Evolutionary conservation across 2,329 filamentous ascomycete genomes (phyloP).

Genomic region (Phialocephala sp.): DNA sequence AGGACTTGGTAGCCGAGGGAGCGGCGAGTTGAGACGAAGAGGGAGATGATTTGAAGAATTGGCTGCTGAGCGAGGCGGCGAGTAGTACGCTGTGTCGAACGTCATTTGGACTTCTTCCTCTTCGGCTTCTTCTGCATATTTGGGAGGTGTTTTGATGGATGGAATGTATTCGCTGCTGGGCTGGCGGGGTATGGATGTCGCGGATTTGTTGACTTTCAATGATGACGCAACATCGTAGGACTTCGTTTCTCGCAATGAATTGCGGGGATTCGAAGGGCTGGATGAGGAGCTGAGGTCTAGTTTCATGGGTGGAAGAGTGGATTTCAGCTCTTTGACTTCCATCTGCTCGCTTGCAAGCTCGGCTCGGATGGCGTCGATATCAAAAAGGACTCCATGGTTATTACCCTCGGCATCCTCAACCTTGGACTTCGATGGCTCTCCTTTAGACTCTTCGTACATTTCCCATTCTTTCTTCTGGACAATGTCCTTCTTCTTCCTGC

Average conservation of each 20-base stretch:
- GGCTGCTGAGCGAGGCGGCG: conserved; percentile 30
- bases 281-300: conserved; percentile 57
- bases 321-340: conserved; percentile 80
- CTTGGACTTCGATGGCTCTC: conserved; percentile 44
- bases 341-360: conserved; percentile 68
- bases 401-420: conserved; percentile 41
- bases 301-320: conserved; percentile 89
- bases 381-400: conserved; percentile 73
- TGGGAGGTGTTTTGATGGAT: conserved; percentile 22
- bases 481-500: conserved; percentile 74
- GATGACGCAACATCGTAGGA: conserved; percentile 50
- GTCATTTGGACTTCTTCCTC: conserved; percentile 68
- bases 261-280: conserved; percentile 30
- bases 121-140: conserved; percentile 43
- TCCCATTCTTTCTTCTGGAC: conserved; percentile 89
- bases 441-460: conserved; percentile 80
- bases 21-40: conserved; percentile 13
- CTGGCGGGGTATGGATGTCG: conserved; percentile 27
- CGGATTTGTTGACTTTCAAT: conserved; percentile 32
- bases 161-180: conserved; percentile 26
- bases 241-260: conserved; percentile 51
- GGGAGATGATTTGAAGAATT: conserved; percentile 29
- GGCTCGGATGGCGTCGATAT: conserved; percentile 90
- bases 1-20: conserved; percentile 17
- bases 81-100: conserved; percentile 65